phyloP scores from a whole-genome alignment of 139 green algal species.

The Chlorella sorokiniana region DNA sequence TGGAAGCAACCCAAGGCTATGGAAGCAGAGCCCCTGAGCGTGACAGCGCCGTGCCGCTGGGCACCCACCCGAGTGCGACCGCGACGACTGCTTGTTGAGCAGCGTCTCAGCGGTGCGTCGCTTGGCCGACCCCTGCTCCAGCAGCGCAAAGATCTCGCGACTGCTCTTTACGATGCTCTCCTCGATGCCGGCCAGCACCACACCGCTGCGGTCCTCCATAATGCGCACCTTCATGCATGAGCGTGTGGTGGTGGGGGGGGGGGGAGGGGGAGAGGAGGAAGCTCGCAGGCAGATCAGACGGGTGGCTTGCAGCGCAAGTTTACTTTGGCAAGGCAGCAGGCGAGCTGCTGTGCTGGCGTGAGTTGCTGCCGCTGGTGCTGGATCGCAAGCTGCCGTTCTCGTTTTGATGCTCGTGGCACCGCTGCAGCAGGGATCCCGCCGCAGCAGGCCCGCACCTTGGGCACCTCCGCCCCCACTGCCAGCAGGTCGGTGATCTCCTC shows the following conservation, averaged over 20 bases:
- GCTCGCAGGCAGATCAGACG: neutral
- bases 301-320: too few species aligned
- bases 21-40: neutral
- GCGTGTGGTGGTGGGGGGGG: neutral
- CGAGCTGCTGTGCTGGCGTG: too few species aligned
- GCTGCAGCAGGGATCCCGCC: too few species aligned
- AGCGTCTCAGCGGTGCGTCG: conserved; percentile 93
- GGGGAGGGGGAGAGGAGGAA: neutral
- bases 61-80: conserved; percentile 76
- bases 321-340: too few species aligned
- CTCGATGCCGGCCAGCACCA: conserved; percentile 91
- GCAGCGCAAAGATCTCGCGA: conserved; percentile 87
- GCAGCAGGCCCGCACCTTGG: conserved; percentile 18
- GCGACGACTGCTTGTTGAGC: conserved; percentile 97
- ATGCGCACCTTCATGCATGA: conserved; percentile 68
- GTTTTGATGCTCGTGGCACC: too few species aligned
- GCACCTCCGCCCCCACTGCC: conserved; percentile 45
- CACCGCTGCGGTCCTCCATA: conserved; percentile 81
- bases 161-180: conserved; percentile 90
- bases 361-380: too few species aligned
- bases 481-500: conserved; percentile 98
- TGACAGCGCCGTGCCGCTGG: neutral
- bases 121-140: conserved; percentile 89
- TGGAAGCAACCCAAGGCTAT: too few species aligned
- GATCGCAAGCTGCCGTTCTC: too few species aligned